These are phyloP conservation scores for Dentipellis sp. DNA, from an alignment of 768 basidiomycete genomes.

Conservation along the genomic window DNA sequence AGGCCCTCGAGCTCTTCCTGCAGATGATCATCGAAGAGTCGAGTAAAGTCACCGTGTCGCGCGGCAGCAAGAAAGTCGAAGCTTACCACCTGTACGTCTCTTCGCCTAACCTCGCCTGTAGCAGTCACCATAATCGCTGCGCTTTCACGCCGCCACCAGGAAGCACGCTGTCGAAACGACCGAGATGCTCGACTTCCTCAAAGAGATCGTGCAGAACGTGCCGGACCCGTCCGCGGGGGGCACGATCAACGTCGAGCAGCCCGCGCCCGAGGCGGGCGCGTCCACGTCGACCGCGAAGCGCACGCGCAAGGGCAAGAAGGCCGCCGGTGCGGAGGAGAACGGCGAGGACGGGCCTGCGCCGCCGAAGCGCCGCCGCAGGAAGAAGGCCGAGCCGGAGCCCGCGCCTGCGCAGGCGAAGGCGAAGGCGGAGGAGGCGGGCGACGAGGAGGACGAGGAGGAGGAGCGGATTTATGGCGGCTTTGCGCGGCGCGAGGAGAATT, in stretches of 20 bases:
- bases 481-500: not conserved
- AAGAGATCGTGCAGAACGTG: constrained; percentile 80
- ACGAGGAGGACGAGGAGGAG: constrained; percentile 25
- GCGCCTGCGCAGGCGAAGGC: constrained; percentile 25
- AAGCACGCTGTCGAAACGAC: constrained; percentile 88
- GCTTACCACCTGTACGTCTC: constrained; percentile 82
- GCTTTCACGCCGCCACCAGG: constrained; percentile 29
- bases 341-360: constrained; percentile 27
- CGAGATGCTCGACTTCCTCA: constrained; percentile 88
- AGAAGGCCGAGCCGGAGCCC: constrained; percentile 29
- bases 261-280: constrained; percentile 48
- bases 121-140: not conserved
- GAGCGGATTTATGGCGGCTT: not conserved
- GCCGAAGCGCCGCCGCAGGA: constrained; percentile 40
- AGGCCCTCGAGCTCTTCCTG: constrained; percentile 90
- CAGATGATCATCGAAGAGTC: constrained; percentile 76
- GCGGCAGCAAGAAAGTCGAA: constrained; percentile 84
- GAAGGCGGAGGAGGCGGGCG: constrained; percentile 25
- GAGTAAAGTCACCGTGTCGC: constrained; percentile 64
- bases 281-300: constrained; percentile 26
- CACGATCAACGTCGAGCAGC: constrained; percentile 62
- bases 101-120: not conserved
- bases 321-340: constrained; percentile 30
- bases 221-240: constrained; percentile 85
- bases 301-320: constrained; percentile 53